phyloP scores from a whole-genome alignment of 1,284 basidiomycete species.

The Melampsora americana region DNA sequence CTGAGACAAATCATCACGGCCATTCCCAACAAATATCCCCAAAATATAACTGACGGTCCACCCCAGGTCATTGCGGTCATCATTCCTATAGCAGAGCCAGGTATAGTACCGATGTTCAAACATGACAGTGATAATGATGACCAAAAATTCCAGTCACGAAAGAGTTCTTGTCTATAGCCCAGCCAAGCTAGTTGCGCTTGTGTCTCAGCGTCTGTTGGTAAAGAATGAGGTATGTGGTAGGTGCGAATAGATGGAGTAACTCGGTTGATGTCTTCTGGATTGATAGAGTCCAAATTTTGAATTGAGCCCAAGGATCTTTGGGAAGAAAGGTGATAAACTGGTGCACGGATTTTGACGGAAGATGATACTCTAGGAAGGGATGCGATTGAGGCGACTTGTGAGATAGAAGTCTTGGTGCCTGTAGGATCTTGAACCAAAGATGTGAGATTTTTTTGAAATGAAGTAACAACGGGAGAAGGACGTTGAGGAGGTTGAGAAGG shows the following conservation, averaged over 20 bases:
- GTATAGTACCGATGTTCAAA: conserved; percentile 41
- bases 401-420: neutral
- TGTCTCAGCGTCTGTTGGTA: conserved; percentile 27
- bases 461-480: too few relatives aligned
- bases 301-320: neutral
- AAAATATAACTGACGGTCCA: conserved; percentile 34
- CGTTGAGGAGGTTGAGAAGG: too few relatives aligned
- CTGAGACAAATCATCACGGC: conserved; percentile 33
- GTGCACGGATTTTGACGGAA: neutral
- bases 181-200: conserved; percentile 42
- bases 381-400: neutral
- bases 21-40: conserved; percentile 41
- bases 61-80: conserved; percentile 34
- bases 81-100: conserved; percentile 31
- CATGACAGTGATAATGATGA: conserved; percentile 30
- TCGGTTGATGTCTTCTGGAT: neutral
- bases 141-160: conserved; percentile 42
- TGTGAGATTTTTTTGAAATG: too few relatives aligned
- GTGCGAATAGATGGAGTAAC: neutral
- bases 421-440: too few relatives aligned
- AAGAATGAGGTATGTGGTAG: neutral
- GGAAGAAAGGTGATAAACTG: neutral
- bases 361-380: neutral
- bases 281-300: neutral
- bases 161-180: conserved; percentile 39